These are phyloP conservation scores for Didymella pinodella DNA, from an alignment of 2,329 filamentous ascomycete genomes.

Conservation along the genomic window DNA sequence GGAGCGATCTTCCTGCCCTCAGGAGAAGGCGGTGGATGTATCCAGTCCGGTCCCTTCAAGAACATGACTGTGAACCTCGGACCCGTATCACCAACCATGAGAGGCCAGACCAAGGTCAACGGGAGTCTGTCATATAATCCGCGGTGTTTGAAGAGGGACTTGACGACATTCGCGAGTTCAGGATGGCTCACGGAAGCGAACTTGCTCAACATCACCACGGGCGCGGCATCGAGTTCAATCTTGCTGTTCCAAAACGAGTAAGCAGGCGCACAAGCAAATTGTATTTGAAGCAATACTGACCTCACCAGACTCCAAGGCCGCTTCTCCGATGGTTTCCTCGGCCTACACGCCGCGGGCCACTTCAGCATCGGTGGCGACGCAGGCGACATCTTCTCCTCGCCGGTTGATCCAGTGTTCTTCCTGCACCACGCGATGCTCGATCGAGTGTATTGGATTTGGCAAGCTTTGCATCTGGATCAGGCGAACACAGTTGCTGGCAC, in stretches of 20 bases:
- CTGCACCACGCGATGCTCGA: conserved; percentile 59
- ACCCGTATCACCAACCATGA: conserved; percentile 25
- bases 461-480: conserved; percentile 38
- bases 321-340: conserved; percentile 31
- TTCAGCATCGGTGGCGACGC: conserved; percentile 38
- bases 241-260: conserved; percentile 45
- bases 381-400: conserved; percentile 55
- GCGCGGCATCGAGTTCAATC: conserved; percentile 57
- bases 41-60: conserved; percentile 34
- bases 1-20: conserved; percentile 22
- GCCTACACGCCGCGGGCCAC: conserved; percentile 55
- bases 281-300: background rate
- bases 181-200: conserved; percentile 42
- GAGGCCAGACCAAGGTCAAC: conserved; percentile 22
- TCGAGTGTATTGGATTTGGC: conserved; percentile 59
- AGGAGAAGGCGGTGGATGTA: conserved; percentile 34
- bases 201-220: conserved; percentile 56
- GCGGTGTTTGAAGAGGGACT: conserved; percentile 46
- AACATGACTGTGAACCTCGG: conserved; percentile 36
- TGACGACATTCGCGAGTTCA: conserved; percentile 36
- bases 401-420: conserved; percentile 53
- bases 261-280: background rate
- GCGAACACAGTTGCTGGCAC: conserved; percentile 40
- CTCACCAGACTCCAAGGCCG: conserved; percentile 22
- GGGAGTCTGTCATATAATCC: conserved; percentile 33